Conservation (phyloP, 2,329 filamentous ascomycete species). For the Fusarium compactum region DNA sequence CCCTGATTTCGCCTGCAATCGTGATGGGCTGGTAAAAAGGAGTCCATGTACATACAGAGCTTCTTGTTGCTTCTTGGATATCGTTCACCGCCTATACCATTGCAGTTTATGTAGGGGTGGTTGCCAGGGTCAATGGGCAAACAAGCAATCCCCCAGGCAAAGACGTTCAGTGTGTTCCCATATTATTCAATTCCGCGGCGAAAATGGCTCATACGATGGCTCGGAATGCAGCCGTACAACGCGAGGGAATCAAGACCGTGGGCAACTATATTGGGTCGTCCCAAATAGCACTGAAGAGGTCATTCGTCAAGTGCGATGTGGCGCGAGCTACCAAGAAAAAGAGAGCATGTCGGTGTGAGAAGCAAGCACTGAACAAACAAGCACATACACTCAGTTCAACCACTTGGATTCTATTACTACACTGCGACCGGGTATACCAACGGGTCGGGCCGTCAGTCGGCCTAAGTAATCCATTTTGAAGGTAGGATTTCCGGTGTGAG, state of each 20-base stretch:
- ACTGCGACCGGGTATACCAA: conserved; percentile 40
- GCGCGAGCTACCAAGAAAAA: conserved; percentile 12
- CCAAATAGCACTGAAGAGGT: conserved; percentile 20
- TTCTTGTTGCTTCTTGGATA: conserved; percentile 36
- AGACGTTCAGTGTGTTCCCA: conserved; percentile 25
- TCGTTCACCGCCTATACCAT: conserved; percentile 43
- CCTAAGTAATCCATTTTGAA: conserved; percentile 18
- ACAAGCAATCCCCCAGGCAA: conserved; percentile 24
- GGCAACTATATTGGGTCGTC: conserved; percentile 1
- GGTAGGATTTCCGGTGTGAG: conserved; percentile 33
- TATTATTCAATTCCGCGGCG: conserved; percentile 42
- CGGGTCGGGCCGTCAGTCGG: conserved; percentile 47
- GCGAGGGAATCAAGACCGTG: conserved; percentile 28
- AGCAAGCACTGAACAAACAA: neutral
- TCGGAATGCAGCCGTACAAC: conserved; percentile 34
- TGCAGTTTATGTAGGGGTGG: conserved; percentile 32
- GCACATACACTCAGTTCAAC: conserved; percentile 7
- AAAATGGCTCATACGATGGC: conserved; percentile 46
- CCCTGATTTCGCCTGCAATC: conserved; percentile 29
- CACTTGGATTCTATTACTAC: neutral
- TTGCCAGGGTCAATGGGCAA: conserved; percentile 37
- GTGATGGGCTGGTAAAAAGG: conserved; percentile 39
- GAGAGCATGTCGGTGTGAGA: conserved; percentile 41
- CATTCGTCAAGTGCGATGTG: conserved; percentile 22
- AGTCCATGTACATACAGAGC: conserved; percentile 12